Conservation (phyloP, 495 filamentous ascomycete species). For the Xylaria telfairii region DNA sequence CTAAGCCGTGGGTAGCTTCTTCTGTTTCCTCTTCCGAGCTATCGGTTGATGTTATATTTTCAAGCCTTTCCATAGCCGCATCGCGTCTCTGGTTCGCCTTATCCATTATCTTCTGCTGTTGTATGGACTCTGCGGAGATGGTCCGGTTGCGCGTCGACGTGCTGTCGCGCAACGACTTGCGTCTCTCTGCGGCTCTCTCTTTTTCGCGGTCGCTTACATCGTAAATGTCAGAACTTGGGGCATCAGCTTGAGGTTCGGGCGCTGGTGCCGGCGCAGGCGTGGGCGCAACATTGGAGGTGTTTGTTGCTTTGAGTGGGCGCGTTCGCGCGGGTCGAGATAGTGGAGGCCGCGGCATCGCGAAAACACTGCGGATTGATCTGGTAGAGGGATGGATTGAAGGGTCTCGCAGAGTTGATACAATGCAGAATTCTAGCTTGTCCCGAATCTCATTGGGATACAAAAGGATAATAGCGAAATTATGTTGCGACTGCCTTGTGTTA, state of each 20-base stretch:
- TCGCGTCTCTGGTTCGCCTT: conserved; percentile 43
- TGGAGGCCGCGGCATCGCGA: conserved; percentile 51
- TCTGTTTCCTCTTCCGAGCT: background rate
- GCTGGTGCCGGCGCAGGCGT: conserved; percentile 25
- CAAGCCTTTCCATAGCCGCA: conserved; percentile 46
- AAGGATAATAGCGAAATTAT: background rate
- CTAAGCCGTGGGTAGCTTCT: conserved; percentile 21
- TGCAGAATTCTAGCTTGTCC: background rate
- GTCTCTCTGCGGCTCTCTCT: conserved; percentile 36
- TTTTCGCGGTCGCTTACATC: conserved; percentile 55
- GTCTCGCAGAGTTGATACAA: background rate
- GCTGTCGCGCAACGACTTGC: conserved; percentile 31
- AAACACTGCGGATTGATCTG: background rate
- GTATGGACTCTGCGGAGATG: conserved; percentile 25
- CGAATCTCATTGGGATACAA: background rate
- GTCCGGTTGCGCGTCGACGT: background rate
- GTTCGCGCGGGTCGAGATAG: conserved; percentile 46
- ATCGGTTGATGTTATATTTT: conserved; percentile 47
- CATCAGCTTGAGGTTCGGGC: conserved; percentile 18
- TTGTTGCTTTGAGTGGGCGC: conserved; percentile 36
- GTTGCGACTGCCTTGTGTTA: conserved; percentile 3
- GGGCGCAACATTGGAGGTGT: background rate
- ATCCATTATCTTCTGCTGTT: conserved; percentile 42
- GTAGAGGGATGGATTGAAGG: background rate
- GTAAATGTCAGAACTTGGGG: conserved; percentile 47